A percentile compares a stretch with the other conserved stretches of the same genome.
These are phyloP conservation scores for Paramecium caudatum DNA, from an alignment of 73 alveolate genomes.

Conservation along the genomic window DNA sequence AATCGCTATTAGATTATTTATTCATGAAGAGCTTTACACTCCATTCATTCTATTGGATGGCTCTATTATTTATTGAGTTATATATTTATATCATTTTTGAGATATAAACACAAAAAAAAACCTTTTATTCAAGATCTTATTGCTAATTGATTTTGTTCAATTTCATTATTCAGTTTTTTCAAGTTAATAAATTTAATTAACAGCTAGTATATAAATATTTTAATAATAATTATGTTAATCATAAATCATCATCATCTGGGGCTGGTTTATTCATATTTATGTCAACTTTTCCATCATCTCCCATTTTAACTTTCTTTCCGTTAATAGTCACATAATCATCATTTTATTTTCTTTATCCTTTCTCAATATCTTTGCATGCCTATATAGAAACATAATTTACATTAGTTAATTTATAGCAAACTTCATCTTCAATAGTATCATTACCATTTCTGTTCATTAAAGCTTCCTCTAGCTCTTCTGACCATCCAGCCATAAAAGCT, in stretches of 20 bases:
- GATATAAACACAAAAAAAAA: neutral
- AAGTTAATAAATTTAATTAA: constrained; percentile 11
- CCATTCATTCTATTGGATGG: neutral
- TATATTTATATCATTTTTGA: constrained; percentile 14
- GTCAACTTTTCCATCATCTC: constrained; percentile 66
- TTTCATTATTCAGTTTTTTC: constrained; percentile 44
- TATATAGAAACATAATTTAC: neutral
- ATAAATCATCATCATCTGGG: constrained; percentile 68
- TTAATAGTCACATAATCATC: constrained; percentile 64
- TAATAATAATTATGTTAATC: neutral
- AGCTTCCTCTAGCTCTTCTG: constrained; percentile 20
- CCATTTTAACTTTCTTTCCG: constrained; percentile 60
- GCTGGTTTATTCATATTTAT: constrained; percentile 64
- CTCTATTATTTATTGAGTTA: constrained; percentile 52
- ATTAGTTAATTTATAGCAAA: constrained; percentile 34
- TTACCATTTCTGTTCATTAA: constrained; percentile 49
- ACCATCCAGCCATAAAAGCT: constrained; percentile 65
- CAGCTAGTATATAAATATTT: neutral
- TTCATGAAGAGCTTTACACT: neutral
- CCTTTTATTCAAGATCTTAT: neutral
- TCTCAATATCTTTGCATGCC: constrained; percentile 61
- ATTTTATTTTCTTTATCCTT: constrained; percentile 46
- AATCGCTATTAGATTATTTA: constrained; percentile 25
- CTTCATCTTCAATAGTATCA: constrained; percentile 25
- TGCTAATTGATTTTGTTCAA: neutral